Evolutionary conservation across 2,329 filamentous ascomycete genomes (phyloP).

Genomic region (Hirsutella thompsonii): DNA sequence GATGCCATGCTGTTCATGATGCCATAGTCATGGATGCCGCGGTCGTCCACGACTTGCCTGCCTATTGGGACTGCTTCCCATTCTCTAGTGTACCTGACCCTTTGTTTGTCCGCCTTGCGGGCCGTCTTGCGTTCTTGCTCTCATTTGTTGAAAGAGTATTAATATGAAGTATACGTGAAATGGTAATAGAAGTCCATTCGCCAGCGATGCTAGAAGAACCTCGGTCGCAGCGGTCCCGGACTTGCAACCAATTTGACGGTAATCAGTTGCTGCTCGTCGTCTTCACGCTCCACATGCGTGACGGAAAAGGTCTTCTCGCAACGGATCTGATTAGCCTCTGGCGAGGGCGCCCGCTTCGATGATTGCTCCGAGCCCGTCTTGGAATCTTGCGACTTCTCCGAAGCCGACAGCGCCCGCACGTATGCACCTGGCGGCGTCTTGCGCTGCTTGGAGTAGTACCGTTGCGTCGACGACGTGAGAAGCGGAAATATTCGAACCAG

Average conservation of each 20-base stretch:
- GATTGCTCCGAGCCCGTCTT: not conserved
- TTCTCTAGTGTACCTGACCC: too few relatives aligned
- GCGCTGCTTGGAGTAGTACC: conserved; percentile 9
- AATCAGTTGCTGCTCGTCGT: not conserved
- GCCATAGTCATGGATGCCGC: too few relatives aligned
- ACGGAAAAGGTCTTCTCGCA: not conserved
- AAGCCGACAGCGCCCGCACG: conserved; percentile 1
- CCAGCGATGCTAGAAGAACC: too few relatives aligned
- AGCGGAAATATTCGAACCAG: conserved; percentile 25
- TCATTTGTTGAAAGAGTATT: too few relatives aligned
- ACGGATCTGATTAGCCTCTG: not conserved
- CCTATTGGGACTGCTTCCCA: too few relatives aligned
- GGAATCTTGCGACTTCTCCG: not conserved
- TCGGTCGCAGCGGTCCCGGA: too few relatives aligned
- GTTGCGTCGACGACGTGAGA: conserved; percentile 15
- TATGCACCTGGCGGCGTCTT: conserved; percentile 8
- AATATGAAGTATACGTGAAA: too few relatives aligned
- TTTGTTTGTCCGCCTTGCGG: too few relatives aligned
- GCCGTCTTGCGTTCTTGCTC: too few relatives aligned
- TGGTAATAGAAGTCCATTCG: too few relatives aligned
- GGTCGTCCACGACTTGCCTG: too few relatives aligned
- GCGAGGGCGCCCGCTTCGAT: not conserved
- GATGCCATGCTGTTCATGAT: too few relatives aligned
- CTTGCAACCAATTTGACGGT: not conserved
- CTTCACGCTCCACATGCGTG: not conserved